These are phyloP conservation scores for Isatis tinctoria DNA, from an alignment of 345 rosid species.

Conservation along the genomic window DNA sequence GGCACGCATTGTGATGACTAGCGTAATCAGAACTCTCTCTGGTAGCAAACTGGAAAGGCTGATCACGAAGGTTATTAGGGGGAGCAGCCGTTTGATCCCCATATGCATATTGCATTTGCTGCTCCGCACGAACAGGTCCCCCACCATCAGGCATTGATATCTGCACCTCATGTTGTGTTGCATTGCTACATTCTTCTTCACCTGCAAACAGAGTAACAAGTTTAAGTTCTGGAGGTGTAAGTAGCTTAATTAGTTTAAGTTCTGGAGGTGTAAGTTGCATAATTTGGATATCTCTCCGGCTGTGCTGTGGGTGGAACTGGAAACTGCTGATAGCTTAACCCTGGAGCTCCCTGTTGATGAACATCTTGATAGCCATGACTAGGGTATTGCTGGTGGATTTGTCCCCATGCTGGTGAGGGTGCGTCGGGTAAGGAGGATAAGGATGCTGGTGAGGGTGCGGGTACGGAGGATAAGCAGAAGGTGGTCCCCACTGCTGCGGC, in stretches of 20 bases:
- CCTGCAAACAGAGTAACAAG: conserved; percentile 18
- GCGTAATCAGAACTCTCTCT: conserved; percentile 53
- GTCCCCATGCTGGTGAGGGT: too few species aligned
- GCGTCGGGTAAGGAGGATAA: too few species aligned
- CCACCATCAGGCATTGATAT: conserved; percentile 40
- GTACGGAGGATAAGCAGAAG: conserved; percentile 37
- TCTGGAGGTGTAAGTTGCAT: not conserved
- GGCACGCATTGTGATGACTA: conserved; percentile 55
- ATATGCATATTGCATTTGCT: conserved; percentile 42
- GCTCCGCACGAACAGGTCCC: conserved; percentile 40
- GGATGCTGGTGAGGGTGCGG: conserved; percentile 41
- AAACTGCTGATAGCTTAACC: conserved; percentile 56
- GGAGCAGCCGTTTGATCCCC: conserved; percentile 55
- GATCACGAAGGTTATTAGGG: conserved; percentile 48
- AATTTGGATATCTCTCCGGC: conserved; percentile 44
- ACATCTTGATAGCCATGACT: conserved; percentile 56
- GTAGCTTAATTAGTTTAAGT: not conserved
- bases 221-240: not conserved
- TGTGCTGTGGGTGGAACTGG: conserved; percentile 45
- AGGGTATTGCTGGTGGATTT: conserved; percentile 48
- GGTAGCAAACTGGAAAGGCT: conserved; percentile 64
- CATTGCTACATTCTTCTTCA: conserved; percentile 23
- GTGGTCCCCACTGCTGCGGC: conserved; percentile 49
- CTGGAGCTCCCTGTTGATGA: conserved; percentile 46
- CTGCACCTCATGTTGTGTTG: conserved; percentile 29